Base-by-base conservation (phyloP, 129 eudicot genomes). In the Smallanthus sonchifolius region DNA sequence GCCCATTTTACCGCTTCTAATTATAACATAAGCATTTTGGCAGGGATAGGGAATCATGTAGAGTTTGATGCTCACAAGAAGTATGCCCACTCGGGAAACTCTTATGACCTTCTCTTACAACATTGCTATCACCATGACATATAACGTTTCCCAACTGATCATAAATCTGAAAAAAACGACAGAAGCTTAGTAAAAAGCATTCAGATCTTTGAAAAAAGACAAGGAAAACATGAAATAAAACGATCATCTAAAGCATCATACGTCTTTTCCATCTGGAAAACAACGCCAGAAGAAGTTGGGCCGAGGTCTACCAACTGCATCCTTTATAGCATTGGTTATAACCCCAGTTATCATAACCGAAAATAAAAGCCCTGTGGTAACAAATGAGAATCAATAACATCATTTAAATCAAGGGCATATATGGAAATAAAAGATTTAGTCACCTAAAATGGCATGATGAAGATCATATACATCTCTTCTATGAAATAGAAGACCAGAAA, bases 221-320 rank as follows among this genome's bases (percentile, higher is more conserved):
- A n/a, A 28, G 32, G 1, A 40, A 60, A 28, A 20, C 19, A 3
- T 15, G 28, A n/a, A 32, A 77, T 6, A 16, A 15, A 61, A 73
- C 32, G 39, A 61, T 61, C 43, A 61, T 60, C 15, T 38, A 59
- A 44, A 37, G 20, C 62, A 32, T n/a, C 84, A 16, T 73, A 85
- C 89, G 42, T 77, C 89, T 67, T 56, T 78, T 48, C 89, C 89
- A 67, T 82, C 78, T 7, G 89, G 89, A 63, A 85, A 85, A 73
- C 89, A 85, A 17, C 86, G 89, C 89, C 89, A 82, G 74, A 85
- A 85, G 70, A 85, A 85, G 60, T 85, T 84, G 0, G 89, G 89
- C 40, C 89, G 89, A 59, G 89, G 89, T 78, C 89, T 80, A 57
- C 89, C 89, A 51, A 85, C 86, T 42, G 83, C 86, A 65, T 79